Evolutionary conservation across 2,329 filamentous ascomycete genomes (phyloP), one percentile per base, ranked within the genome.

Genomic region (Ceratocystis papillata): DNA sequence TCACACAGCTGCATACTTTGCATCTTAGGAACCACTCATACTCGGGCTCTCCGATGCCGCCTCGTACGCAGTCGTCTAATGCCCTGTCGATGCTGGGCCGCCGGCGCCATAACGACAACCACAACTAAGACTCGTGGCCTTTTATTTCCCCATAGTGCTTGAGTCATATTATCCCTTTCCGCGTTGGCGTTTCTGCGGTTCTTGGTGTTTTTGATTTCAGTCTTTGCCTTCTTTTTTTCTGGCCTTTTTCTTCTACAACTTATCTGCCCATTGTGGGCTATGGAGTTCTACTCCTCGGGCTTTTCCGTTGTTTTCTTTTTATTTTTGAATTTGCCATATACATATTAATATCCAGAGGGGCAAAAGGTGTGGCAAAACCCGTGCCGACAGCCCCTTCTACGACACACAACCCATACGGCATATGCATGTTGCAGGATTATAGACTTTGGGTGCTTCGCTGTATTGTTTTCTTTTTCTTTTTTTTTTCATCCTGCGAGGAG

Each of bases 21-120:
- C 66, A 67, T 44, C 55, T 67, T 30, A 60, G 66, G 15, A 67
- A 67, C 48, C 66, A 67, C 37, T 67, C 66, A n/a, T 67, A 67
- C 63, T 67, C 66, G 46, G 66, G 66, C 10, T 67, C 66, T n/a
- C 66, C 65, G 60, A 65, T 67, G 63, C 66, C 66, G 8, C 66
- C 66, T n/a, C 66, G 66, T 44, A 67, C 66, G 25, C 66, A 67
- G 60, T 67, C 66, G 8, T 67, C 66, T 6, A 67, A 62, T 25
- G 66, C 66, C 12, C 66, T 67, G 28, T 65, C 53, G 4, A 67
- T 67, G 66, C 46, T 67, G 25, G 66, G 66, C 12, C 63, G 66
- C 25, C 66, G 66, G 6, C 57, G 66, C 2, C 61, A 65, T 33
- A 62, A 63, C 12, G 46, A 63, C 15, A 57, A 37, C 37, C 30